phyloP scores from a whole-genome alignment of 495 filamentous ascomycete species.

The Glarea lozoyensis region DNA sequence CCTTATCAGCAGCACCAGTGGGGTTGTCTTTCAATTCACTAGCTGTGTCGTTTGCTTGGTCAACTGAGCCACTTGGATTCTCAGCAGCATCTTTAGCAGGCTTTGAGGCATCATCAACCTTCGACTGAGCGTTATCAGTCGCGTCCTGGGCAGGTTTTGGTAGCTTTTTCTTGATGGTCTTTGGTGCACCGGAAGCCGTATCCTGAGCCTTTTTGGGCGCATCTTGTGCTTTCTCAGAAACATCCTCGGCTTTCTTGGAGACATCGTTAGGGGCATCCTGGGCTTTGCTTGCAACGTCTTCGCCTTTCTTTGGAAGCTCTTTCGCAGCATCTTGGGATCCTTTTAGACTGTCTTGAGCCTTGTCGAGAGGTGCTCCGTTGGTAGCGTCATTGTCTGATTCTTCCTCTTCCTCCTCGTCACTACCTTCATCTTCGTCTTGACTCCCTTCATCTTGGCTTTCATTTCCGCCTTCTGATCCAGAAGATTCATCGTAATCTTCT shows the following conservation, averaged over 20 bases:
- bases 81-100: neutral
- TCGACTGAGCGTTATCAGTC: neutral
- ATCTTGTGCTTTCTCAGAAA: neutral
- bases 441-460: conserved; percentile 3
- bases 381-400: conserved; percentile 1
- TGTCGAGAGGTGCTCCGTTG: neutral
- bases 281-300: conserved; percentile 4
- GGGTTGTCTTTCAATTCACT: neutral
- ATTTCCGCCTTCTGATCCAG: conserved; percentile 2
- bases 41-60: neutral
- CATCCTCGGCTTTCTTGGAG: neutral
- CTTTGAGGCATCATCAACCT: neutral
- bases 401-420: conserved; percentile 13
- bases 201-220: conserved; percentile 9
- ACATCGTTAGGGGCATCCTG: neutral
- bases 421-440: conserved; percentile 3
- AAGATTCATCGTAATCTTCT: conserved; percentile 4
- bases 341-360: neutral
- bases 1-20: conserved; percentile 1
- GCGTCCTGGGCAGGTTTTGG: neutral
- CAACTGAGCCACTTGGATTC: neutral
- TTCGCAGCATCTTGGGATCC: neutral
- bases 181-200: neutral
- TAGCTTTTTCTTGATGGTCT: conserved; percentile 1
- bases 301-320: conserved; percentile 3